These are phyloP conservation scores for Geum urbanum DNA, from an alignment of 306 rosid genomes.

Conservation along the genomic window DNA sequence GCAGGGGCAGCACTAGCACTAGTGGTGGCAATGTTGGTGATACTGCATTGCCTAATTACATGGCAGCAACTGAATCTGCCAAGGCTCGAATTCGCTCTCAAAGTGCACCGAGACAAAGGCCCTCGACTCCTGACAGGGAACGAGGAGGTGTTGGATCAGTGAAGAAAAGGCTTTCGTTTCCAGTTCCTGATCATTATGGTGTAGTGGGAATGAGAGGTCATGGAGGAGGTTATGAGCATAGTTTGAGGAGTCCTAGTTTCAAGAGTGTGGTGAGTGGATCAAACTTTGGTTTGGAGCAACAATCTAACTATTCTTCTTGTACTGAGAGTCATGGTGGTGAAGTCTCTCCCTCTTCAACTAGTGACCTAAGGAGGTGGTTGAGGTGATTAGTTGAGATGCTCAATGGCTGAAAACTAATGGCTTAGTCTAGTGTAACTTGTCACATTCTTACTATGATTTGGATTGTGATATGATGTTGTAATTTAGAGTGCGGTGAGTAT, in stretches of 20 bases:
- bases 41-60: constrained; percentile 76
- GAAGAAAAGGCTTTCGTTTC: constrained; percentile 84
- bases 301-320: constrained; percentile 81
- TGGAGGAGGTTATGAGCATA: constrained; percentile 60
- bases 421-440: constrained; percentile 12
- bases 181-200: constrained; percentile 67
- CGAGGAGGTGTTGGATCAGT: constrained; percentile 72
- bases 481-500: constrained; percentile 32
- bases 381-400: constrained; percentile 40
- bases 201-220: constrained; percentile 38
- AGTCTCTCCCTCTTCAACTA: constrained; percentile 84
- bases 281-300: constrained; percentile 66
- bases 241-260: constrained; percentile 85
- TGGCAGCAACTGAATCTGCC: constrained; percentile 97
- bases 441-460: constrained; percentile 24
- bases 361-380: constrained; percentile 82
- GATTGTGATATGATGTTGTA: constrained; percentile 27
- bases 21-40: constrained; percentile 11
- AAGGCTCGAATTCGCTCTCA: constrained; percentile 86
- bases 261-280: constrained; percentile 66
- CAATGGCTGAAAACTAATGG: constrained; percentile 21
- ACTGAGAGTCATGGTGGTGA: constrained; percentile 85
- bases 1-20: constrained; percentile 40
- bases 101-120: constrained; percentile 93
- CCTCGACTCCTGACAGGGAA: constrained; percentile 81